Evolutionary conservation across 169 alveolate genomes (phyloP), one percentile per base, ranked within the genome.

Genomic region (Babesia gibsoni): DNA sequence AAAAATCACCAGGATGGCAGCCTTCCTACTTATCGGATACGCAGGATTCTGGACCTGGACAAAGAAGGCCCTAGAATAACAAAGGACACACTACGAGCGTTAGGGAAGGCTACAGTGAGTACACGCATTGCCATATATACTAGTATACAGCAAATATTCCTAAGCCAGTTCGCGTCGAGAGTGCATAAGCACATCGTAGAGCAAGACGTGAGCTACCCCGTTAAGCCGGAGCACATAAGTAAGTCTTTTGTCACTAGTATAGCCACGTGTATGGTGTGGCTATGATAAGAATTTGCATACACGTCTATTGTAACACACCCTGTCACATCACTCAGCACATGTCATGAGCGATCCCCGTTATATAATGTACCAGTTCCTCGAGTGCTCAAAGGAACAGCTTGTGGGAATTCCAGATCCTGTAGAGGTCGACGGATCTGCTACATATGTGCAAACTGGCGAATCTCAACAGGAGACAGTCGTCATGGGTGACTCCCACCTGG

Each of bases 111-210:
- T 33, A 42, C 70, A 46, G 84, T 74, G 14, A 41, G 36, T 52
- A 30, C 1, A 14, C 30, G 3, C 1, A n/a, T 14, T 0, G 14
- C 8, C 8, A 43, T 2, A 33, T 2, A 1, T 3, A 42, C n/a
- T 9, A 2, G 12, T 48, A 6, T 20, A 22, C 67, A 74, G 84
- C 30, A 27, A n/a, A 3, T 65, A 1, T 74, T 74, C 29, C 12
- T 74, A 16, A 35, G 54, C 25, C 75, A 65, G 46, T 30, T 58
- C 37, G 84, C 84, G 8, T 29, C 57, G 9, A 33, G 53, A 33
- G 23, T 74, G n/a, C 80, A 74, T 32, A 74, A 56, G 30, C 80
- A 74, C 41, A 66, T 74, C 16, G 61, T 74, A 22, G 73, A 74
- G 36, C 52, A 70, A 20, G 79, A 52, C 1, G 2, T 48, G 10